phyloP scores from a whole-genome alignment of 495 filamentous ascomycete species.

The Hyaloscypha bicolor region DNA sequence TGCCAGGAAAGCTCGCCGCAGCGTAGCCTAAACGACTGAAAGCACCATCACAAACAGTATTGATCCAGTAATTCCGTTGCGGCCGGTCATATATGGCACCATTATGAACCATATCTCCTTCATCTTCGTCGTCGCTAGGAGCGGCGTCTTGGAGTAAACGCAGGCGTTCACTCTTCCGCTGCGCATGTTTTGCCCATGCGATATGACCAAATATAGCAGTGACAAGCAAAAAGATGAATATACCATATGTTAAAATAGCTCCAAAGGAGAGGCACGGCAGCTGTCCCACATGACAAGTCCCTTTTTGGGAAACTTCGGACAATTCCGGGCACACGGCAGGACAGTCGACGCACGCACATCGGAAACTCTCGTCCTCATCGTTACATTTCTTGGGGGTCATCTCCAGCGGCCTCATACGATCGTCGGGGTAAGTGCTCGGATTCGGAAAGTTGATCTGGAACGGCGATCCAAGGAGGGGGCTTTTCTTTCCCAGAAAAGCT shows the following conservation, averaged over 20 bases:
- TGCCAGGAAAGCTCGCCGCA: conserved; percentile 79
- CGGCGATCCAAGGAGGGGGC: conserved; percentile 81
- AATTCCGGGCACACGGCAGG: conserved; percentile 80
- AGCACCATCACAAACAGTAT: conserved; percentile 72
- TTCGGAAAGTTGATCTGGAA: conserved; percentile 95
- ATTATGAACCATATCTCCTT: conserved; percentile 74
- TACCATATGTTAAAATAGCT: conserved; percentile 81
- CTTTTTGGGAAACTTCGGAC: conserved; percentile 64
- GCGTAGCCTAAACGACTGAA: conserved; percentile 82
- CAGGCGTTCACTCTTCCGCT: conserved; percentile 75
- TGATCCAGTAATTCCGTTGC: conserved; percentile 74
- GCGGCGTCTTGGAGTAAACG: conserved; percentile 82
- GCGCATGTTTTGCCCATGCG: conserved; percentile 69
- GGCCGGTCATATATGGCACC: conserved; percentile 70
- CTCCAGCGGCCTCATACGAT: conserved; percentile 64
- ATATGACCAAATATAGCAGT: conserved; percentile 71
- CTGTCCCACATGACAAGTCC: conserved; percentile 79
- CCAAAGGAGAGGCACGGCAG: conserved; percentile 91
- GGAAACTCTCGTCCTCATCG: conserved; percentile 77
- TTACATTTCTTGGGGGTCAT: conserved; percentile 82
- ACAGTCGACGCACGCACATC: conserved; percentile 94
- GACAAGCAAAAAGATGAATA: conserved; percentile 67
- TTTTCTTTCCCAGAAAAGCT: conserved; percentile 91
- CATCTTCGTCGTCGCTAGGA: conserved; percentile 88
- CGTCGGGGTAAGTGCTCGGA: conserved; percentile 56